Conservation (phyloP, 2,329 filamentous ascomycete genomes). For the Aspergillus intermedius region DNA sequence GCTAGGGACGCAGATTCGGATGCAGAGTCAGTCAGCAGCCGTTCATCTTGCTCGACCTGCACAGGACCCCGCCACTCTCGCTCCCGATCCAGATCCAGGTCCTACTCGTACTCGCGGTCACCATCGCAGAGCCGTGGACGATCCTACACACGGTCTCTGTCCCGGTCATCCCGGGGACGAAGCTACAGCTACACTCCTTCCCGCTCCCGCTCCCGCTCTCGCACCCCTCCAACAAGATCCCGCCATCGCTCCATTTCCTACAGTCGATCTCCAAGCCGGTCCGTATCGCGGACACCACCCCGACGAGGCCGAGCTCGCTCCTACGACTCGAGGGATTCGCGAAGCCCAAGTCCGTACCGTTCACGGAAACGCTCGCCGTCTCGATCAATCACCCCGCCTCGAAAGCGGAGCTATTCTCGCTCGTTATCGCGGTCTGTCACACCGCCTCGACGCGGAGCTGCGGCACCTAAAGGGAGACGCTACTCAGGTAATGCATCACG, state of each 20-base stretch:
- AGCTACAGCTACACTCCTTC: conserved; percentile 20
- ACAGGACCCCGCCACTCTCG: conserved; percentile 28
- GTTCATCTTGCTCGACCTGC: conserved; percentile 30
- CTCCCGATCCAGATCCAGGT: conserved; percentile 41
- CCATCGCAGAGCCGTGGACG: conserved; percentile 25
- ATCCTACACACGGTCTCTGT: conserved; percentile 27
- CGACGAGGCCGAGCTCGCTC: conserved; percentile 21
- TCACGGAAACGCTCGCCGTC: conserved; percentile 22
- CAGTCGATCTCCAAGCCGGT: conserved; percentile 26
- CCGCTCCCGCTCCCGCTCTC: conserved; percentile 28
- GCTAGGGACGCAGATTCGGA: conserved; percentile 58
- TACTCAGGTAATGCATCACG: conserved; percentile 16
- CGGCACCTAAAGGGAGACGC: conserved; percentile 12
- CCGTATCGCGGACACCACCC: conserved; percentile 25
- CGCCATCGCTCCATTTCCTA: conserved; percentile 26
- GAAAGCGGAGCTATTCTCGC: conserved; percentile 24
- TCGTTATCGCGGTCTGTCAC: conserved; percentile 26
- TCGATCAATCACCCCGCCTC: conserved; percentile 29
- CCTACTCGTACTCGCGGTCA: conserved; percentile 33
- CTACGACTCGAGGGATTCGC: conserved; percentile 20
- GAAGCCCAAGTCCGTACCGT: conserved; percentile 17
- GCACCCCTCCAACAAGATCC: conserved; percentile 25
- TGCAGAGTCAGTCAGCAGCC: conserved; percentile 53
- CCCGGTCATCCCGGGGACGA: conserved; percentile 23
- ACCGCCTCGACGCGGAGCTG: conserved; percentile 19